A percentile compares a stretch with the other conserved stretches of the same genome.
These are phyloP conservation scores for Boehmeria nivea DNA, from an alignment of 306 rosid species.

Conservation along the genomic window DNA sequence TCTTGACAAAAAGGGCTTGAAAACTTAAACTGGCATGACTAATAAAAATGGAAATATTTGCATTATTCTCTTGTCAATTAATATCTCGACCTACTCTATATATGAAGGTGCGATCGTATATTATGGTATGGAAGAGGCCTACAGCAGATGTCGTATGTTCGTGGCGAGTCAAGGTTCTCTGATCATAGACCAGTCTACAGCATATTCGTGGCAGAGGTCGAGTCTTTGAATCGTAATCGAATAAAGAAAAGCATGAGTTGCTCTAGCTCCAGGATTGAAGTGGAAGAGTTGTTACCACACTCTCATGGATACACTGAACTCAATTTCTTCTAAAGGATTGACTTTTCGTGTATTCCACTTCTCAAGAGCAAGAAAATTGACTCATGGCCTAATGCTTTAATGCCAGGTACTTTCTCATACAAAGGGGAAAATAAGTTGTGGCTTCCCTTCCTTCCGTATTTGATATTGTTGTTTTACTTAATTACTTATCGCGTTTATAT, in stretches of 20 bases:
- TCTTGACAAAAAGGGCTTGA: too few relatives aligned
- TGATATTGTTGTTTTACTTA: too few relatives aligned
- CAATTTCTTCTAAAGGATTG: constrained; percentile 49
- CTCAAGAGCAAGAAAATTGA: constrained; percentile 28
- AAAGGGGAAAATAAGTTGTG: too few relatives aligned
- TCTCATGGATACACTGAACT: constrained; percentile 46
- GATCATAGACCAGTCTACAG: constrained; percentile 96
- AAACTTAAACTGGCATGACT: not conserved
- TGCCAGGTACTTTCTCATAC: constrained; percentile 12
- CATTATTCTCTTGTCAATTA: too few relatives aligned
- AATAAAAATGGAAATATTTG: not conserved
- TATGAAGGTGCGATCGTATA: constrained; percentile 93
- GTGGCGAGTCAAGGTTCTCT: constrained; percentile 93
- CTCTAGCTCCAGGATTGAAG: constrained; percentile 82
- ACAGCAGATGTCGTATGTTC: constrained; percentile 75
- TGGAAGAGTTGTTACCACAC: constrained; percentile 80
- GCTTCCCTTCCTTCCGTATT: too few relatives aligned
- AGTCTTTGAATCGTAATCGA: constrained; percentile 60
- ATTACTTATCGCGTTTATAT: too few relatives aligned
- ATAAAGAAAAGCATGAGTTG: constrained; percentile 75
- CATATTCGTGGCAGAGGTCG: constrained; percentile 73
- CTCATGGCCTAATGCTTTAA: constrained; percentile 15
- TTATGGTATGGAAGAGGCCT: constrained; percentile 91
- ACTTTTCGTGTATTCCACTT: constrained; percentile 10
- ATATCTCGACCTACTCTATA: too few relatives aligned